phyloP scores from a whole-genome alignment of 2,329 filamentous ascomycete genomes.

The Colletotrichum coccodes region DNA sequence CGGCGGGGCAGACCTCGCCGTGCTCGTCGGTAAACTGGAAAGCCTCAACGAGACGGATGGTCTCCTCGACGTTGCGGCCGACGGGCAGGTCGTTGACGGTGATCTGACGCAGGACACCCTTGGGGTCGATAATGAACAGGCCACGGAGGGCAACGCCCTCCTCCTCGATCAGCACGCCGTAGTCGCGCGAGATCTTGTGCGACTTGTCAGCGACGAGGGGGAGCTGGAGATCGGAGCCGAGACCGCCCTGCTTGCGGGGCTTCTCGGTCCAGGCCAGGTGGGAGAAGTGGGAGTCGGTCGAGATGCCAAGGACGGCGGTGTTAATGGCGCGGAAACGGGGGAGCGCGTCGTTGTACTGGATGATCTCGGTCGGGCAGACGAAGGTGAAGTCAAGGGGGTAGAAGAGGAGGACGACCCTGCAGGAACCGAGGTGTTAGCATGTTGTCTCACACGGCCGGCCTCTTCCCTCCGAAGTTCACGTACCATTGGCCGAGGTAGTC shows the following conservation, averaged over 20 bases:
- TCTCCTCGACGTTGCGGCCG: slow-evolving; percentile 72
- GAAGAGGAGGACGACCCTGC: slow-evolving; percentile 73
- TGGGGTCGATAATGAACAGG: slow-evolving; percentile 74
- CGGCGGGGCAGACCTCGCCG: slow-evolving; percentile 75
- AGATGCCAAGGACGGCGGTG: slow-evolving; percentile 68
- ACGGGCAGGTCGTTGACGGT: slow-evolving; percentile 74
- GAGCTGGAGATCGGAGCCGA: slow-evolving; percentile 68
- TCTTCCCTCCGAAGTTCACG: background rate
- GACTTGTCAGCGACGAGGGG: slow-evolving; percentile 72
- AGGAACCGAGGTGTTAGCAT: background rate
- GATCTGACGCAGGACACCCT: slow-evolving; percentile 69
- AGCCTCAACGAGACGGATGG: slow-evolving; percentile 73
- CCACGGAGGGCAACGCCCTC: slow-evolving; percentile 71
- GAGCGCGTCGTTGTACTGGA: slow-evolving; percentile 71
- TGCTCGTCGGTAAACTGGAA: slow-evolving; percentile 88
- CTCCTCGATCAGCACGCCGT: slow-evolving; percentile 72
- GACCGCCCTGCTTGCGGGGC: slow-evolving; percentile 68
- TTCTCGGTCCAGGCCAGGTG: slow-evolving; percentile 68
- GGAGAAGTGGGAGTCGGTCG: slow-evolving; percentile 69
- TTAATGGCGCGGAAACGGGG: slow-evolving; percentile 68
- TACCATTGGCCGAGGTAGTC: slow-evolving; percentile 60
- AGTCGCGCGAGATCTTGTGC: slow-evolving; percentile 67
- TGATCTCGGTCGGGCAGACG: slow-evolving; percentile 74
- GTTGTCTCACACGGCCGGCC: background rate
- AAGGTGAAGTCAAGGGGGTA: slow-evolving; percentile 77